phyloP scores from a whole-genome alignment of 2,329 filamentous ascomycete species.

The Xylariaceae sp. region DNA sequence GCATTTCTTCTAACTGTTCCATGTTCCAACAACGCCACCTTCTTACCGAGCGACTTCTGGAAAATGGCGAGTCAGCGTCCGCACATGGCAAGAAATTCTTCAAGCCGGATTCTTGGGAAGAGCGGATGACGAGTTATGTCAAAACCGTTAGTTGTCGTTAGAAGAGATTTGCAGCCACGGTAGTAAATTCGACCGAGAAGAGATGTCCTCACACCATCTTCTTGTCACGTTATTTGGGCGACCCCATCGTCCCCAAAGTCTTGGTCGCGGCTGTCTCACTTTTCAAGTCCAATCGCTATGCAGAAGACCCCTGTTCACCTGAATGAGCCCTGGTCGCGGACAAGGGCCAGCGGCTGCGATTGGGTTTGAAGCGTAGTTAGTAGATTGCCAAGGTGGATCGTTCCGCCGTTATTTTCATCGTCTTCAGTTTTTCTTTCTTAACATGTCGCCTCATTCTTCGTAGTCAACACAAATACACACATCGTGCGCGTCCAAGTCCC shows the following conservation, averaged over 20 bases:
- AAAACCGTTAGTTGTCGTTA: constrained; percentile 11
- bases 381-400: constrained; percentile 28
- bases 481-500: neutral
- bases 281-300: constrained; percentile 32
- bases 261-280: constrained; percentile 27
- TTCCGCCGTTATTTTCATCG: constrained; percentile 26
- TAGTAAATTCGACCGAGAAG: constrained; percentile 20
- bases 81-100: constrained; percentile 3
- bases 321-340: constrained; percentile 31
- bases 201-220: constrained; percentile 33
- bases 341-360: constrained; percentile 33
- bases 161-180: constrained; percentile 11
- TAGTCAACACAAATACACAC: neutral
- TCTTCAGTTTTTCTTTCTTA: constrained; percentile 7
- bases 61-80: neutral
- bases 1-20: constrained; percentile 7
- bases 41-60: constrained; percentile 8
- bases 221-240: constrained; percentile 36
- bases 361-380: constrained; percentile 31
- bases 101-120: neutral
- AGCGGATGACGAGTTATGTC: constrained; percentile 4
- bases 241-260: constrained; percentile 22
- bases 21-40: constrained; percentile 20
- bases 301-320: constrained; percentile 36
- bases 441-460: neutral